These are phyloP conservation scores for Trichoderma erinaceum DNA, from an alignment of 495 filamentous ascomycete genomes.

Conservation along the genomic window DNA sequence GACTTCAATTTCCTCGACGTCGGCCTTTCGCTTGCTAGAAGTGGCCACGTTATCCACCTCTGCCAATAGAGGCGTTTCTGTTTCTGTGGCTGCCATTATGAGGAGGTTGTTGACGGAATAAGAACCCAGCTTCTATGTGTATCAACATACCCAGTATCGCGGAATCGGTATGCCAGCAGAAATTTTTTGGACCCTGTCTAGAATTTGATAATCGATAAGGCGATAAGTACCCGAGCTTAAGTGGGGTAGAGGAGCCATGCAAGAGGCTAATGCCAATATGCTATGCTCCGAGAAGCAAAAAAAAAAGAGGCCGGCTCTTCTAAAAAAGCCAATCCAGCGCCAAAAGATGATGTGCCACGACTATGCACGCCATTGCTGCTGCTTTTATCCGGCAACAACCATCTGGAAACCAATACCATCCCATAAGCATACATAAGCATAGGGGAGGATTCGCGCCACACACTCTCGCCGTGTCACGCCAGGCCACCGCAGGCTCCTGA, in stretches of 20 bases:
- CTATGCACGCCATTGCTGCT: not conserved
- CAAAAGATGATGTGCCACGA: not conserved
- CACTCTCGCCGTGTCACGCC: slow-evolving; percentile 8
- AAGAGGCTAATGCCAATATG: not conserved
- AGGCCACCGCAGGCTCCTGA: not conserved
- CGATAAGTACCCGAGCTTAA: slow-evolving; percentile 1
- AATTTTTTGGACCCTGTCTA: not conserved
- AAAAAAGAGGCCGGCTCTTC: too few relatives aligned
- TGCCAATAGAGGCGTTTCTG: slow-evolving; percentile 17
- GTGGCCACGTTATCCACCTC: slow-evolving; percentile 20
- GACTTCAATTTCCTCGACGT: slow-evolving; percentile 73
- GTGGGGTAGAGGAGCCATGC: not conserved
- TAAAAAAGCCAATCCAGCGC: not conserved
- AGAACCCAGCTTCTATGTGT: not conserved
- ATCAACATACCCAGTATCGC: not conserved
- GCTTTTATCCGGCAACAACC: not conserved
- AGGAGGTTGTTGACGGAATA: not conserved
- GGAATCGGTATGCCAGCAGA: not conserved
- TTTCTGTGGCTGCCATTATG: not conserved
- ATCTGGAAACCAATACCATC: not conserved
- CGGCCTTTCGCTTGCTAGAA: slow-evolving; percentile 66
- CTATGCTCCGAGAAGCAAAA: not conserved
- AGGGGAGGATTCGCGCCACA: not conserved
- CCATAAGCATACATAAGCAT: not conserved
- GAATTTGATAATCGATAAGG: not conserved